Evolutionary conservation across 257 asterid genomes (phyloP).

Genomic region (Solanum chiquidenum): DNA sequence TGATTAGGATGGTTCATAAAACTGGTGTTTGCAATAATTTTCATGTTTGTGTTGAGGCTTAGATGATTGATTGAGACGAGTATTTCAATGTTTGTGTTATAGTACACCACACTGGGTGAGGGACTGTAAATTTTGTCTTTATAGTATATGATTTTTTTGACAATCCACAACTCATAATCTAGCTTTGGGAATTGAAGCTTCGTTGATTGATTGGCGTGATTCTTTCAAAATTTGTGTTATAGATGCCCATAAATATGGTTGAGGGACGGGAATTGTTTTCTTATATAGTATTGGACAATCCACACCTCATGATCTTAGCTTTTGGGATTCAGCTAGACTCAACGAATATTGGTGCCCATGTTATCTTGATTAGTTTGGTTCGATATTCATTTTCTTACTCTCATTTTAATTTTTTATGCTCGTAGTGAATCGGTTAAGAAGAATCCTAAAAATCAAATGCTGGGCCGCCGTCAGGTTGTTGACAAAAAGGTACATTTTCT

Average conservation of each 20-base stretch:
- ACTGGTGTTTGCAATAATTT: not conserved
- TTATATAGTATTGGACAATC: not conserved
- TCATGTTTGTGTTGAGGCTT: too few species aligned
- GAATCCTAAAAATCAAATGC: constrained; percentile 38
- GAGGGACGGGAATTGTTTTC: not conserved
- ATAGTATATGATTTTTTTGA: not conserved
- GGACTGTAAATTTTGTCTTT: not conserved
- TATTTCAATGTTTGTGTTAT: not conserved
- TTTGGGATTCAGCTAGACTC: not conserved
- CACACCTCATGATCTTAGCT: not conserved
- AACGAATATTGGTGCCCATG: not conserved
- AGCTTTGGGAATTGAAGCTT: not conserved
- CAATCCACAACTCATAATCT: not conserved
- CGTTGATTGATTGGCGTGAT: not conserved
- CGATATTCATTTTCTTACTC: not conserved
- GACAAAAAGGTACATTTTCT: constrained; percentile 51
- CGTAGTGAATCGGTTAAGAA: constrained; percentile 38
- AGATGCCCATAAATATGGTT: not conserved
- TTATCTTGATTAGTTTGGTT: not conserved
- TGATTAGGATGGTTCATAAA: not conserved
- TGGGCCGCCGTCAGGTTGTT: constrained; percentile 50
- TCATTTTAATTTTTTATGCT: not conserved
- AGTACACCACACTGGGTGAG: not conserved
- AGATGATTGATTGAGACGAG: not conserved
- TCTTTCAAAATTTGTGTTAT: not conserved